Conservation (phyloP, 2,329 filamentous ascomycete genomes). For the Pseudogymnoascus sp. region DNA sequence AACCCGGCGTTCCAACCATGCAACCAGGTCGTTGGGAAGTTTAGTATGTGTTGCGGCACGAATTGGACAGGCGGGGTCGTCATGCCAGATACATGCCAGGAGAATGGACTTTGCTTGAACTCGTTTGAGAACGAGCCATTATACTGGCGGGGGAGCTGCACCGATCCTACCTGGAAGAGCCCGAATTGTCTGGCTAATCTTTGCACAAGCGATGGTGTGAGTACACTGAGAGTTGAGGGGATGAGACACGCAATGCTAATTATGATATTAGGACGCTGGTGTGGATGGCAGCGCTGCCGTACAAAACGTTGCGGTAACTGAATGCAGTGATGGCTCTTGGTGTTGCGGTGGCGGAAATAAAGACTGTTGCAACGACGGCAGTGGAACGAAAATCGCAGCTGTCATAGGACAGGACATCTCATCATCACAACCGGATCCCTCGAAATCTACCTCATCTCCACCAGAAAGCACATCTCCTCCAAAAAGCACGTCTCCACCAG, state of each 20-base stretch:
- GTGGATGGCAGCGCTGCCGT: not conserved
- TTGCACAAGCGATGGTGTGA: not conserved
- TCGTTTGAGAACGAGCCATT: not conserved
- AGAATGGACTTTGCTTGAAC: slow-evolving; percentile 9
- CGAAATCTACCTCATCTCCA: not conserved
- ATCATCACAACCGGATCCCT: not conserved
- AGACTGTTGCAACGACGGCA: not conserved
- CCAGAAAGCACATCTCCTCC: not conserved
- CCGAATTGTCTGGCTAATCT: slow-evolving; percentile 9
- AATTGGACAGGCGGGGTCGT: slow-evolving; percentile 1
- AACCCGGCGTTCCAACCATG: slow-evolving; percentile 10
- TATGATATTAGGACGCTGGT: not conserved
- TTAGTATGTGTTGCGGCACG: slow-evolving; percentile 10
- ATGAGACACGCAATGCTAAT: not conserved
- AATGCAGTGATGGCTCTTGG: slow-evolving; percentile 9
- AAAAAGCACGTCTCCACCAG: not conserved
- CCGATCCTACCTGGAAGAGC: slow-evolving; percentile 10
- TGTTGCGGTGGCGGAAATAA: slow-evolving; percentile 1
- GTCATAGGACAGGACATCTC: not conserved
- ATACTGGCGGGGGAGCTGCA: slow-evolving; percentile 11
- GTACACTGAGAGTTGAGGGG: not conserved
- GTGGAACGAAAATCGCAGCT: not conserved
- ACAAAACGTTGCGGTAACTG: slow-evolving; percentile 2
- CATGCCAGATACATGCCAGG: slow-evolving; percentile 1
- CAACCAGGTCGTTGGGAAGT: slow-evolving; percentile 7